Evolutionary conservation across 2,329 filamentous ascomycete genomes (phyloP), one percentile per base, ranked within the genome.

Genomic region (Allantophomopsis lycopodina): DNA sequence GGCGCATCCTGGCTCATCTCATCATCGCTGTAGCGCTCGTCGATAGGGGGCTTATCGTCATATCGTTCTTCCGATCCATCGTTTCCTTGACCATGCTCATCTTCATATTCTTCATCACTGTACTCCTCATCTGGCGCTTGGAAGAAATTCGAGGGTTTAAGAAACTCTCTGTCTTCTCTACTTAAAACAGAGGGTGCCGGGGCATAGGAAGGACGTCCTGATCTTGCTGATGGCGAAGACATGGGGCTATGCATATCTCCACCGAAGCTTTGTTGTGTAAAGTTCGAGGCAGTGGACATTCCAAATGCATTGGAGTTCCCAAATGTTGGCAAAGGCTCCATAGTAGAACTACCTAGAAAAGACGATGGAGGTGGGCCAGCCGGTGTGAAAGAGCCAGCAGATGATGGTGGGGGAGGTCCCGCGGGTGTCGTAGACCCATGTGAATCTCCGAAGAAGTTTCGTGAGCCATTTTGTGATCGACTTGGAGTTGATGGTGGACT

Each of bases 381-480:
- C 23, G 72, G 72, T 16, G 71, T 75, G 40, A 72, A 73, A n/a
- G 71, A 74, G 44, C 56, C 55, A 18, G 60, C 57, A 42, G 60
- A 63, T 23, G 68, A 69, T 18, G 70, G 71, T 1, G 72, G 71
- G 42, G 23, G 23, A 28, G 62, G 64, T 32, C 70, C 72, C 36
- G 68, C 69, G 39, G 73, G 73, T 13, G 73, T 76, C 15, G 70
- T 74, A 5, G 73, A 75, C 35, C 67, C 60, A 32, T 58, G 55
- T 32, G 51, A 48, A 32, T 43, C 44, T 21, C 47, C 51, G 42
- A 55, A 57, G 32, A 41, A 46, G 42, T 48, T 50, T 35, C 49
- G 47, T 20, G 44, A 46, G 40, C 46, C 46, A 48, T 52, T 48
- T 36, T 45, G 47, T 18, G 51, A 47, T 45, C 49, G 50, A 34